Evolutionary conservation across 495 filamentous ascomycete genomes (phyloP).

Genomic region (Tuber aestivum): DNA sequence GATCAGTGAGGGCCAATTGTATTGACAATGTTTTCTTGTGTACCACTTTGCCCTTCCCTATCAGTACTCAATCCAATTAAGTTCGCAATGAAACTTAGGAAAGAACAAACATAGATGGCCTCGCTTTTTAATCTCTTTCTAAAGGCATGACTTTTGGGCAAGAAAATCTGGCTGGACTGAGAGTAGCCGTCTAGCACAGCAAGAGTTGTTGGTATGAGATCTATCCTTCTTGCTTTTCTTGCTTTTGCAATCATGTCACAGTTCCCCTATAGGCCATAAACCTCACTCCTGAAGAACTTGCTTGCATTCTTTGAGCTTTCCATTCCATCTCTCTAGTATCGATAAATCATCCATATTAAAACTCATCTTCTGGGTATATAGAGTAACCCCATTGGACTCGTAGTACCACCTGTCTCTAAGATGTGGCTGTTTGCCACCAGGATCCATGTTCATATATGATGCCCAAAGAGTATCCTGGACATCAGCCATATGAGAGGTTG

Average conservation of each 20-base stretch:
- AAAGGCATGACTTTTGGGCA: background rate
- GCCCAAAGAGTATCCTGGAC: too few species aligned
- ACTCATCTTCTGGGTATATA: background rate
- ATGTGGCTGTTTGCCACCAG: too few species aligned
- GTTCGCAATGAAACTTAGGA: conserved; percentile 5
- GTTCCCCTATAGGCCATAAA: background rate
- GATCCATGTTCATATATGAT: too few species aligned
- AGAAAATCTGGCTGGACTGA: background rate
- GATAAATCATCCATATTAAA: background rate
- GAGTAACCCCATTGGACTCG: background rate
- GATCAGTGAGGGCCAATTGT: too few species aligned
- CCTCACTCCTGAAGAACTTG: background rate
- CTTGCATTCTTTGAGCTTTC: background rate
- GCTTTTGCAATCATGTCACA: background rate
- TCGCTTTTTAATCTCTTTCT: background rate
- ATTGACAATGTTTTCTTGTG: conserved; percentile 7
- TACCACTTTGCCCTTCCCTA: conserved; percentile 9
- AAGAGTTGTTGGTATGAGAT: background rate
- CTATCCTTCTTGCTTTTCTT: background rate
- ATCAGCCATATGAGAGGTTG: too few species aligned
- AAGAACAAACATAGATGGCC: background rate
- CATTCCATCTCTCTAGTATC: background rate
- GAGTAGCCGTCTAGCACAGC: background rate
- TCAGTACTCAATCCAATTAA: conserved; percentile 4
- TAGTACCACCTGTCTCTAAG: too few species aligned